Base-by-base conservation (phyloP, 2,329 filamentous ascomycete species). In the Pseudovirgaria hyperparasitica region DNA sequence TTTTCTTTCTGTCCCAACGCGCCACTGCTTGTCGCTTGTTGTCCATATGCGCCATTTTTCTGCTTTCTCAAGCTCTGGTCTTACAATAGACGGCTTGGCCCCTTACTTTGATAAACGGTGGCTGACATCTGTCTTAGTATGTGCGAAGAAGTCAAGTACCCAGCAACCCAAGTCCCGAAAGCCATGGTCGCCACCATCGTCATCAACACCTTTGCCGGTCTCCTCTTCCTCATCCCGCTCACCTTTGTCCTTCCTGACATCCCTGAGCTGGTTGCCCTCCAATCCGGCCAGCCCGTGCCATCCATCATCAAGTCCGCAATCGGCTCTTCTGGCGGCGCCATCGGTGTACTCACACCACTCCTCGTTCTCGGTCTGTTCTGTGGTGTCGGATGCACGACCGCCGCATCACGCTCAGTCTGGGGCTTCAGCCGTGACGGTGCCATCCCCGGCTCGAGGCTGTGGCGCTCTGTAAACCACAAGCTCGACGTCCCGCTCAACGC, bases 401-500 rank as follows among this genome's bases (percentile, higher is more conserved):
- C 76, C 21, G 60, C 74, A 6, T 77, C 73, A 10, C 70, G 76
- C 29, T 75, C 68, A 50, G 68, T 68, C 25, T 81, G 74, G 67
- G 75, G 74, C 1, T 81, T 81, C 45, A 66, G 76, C 23, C 72
- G 76, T 42, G 76, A 81, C 40, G 73, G 74, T 26, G 76, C 74
- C 33, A 72, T 81, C 22, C 76, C 76, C 13, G 73, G 72, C 10
- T 68, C 70, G 26, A 52, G 54, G 36, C 52, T 48, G 45, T 79
- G 74, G 72, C 68, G 67, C 45, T 48, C 63, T 35, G 67, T 81
- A 39, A 68, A 79, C 58, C 53, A 52, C 24, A 68, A 60, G 32
- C 60, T 78, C 1, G 73, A 77, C 34, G 64, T 80, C 4, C 76
- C 76, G 0, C 41, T 80, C 29, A 79, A 80, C 46, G 73, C 72